These are phyloP conservation scores for Boletellus sp. DNA, from an alignment of 1,284 basidiomycete species.

Conservation along the genomic window DNA sequence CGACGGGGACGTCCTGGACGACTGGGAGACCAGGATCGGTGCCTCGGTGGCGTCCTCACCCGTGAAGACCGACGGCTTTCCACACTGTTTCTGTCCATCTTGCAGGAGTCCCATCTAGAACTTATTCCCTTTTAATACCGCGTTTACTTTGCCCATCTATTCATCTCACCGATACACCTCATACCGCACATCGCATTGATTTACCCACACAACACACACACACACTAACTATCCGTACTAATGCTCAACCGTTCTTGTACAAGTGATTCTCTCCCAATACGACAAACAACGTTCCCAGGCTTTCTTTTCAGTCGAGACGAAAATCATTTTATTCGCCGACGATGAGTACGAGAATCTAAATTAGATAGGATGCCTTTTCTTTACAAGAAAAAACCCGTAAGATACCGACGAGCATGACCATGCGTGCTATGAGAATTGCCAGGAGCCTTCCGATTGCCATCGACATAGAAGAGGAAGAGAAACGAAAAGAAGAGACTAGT, in stretches of 20 bases:
- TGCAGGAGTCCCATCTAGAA: conserved; percentile 25
- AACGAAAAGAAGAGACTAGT: background rate
- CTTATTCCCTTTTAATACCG: no score
- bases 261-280: background rate
- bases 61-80: background rate
- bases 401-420: conserved; percentile 6
- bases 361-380: conserved; percentile 13
- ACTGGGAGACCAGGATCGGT: conserved; percentile 33
- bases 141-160: background rate
- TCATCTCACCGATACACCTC: no score
- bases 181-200: background rate
- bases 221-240: conserved; percentile 1
- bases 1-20: conserved; percentile 21
- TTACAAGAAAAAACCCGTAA: conserved; percentile 1
- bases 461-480: background rate
- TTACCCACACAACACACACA: background rate
- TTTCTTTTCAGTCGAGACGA: background rate
- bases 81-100: conserved; percentile 21
- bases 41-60: conserved; percentile 16
- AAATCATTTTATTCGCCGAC: background rate
- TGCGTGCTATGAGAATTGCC: background rate
- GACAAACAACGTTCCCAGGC: no score
- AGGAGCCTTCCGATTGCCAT: conserved; percentile 3
- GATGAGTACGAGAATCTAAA: background rate
- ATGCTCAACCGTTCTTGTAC: background rate